Evolutionary conservation across 768 basidiomycete species (phyloP).

Genomic region (Boletus speciosus): DNA sequence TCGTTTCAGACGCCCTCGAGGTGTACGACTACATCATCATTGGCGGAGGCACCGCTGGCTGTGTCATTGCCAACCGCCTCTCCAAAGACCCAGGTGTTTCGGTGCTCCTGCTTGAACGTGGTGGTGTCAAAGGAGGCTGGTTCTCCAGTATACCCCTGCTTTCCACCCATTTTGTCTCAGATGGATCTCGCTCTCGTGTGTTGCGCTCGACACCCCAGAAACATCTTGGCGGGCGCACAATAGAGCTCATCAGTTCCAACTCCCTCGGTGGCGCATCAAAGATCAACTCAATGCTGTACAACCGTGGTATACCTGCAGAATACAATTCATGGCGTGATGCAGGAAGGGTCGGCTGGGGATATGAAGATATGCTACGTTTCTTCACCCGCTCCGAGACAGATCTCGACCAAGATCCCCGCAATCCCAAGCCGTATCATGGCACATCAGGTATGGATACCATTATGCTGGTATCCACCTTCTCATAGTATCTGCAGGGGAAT

Average conservation of each 20-base stretch:
- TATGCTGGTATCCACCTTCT: not conserved
- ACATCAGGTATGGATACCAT: not conserved
- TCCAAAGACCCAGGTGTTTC: conserved; percentile 27
- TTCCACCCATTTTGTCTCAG: conserved; percentile 23
- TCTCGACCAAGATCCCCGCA: not conserved
- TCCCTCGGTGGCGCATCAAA: conserved; percentile 45
- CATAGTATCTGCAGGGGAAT: not conserved
- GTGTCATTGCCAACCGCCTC: conserved; percentile 23
- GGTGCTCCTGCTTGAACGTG: conserved; percentile 38
- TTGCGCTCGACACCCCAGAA: not conserved
- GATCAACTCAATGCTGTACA: conserved; percentile 42
- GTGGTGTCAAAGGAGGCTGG: conserved; percentile 21
- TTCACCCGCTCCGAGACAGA: conserved; percentile 34
- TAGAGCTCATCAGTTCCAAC: conserved; percentile 13
- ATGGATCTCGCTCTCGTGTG: not conserved
- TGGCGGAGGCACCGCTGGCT: not conserved
- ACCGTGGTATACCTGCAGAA: conserved; percentile 29
- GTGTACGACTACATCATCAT: not conserved
- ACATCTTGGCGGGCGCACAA: not conserved
- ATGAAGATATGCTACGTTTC: conserved; percentile 31
- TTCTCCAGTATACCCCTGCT: conserved; percentile 27
- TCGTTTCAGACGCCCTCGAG: not conserved
- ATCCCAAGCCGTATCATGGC: conserved; percentile 1
- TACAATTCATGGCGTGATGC: conserved; percentile 30
- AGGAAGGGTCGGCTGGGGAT: conserved; percentile 35